Percentiles rank a stretch among this genome's conserved stretches.
phyloP scores from a whole-genome alignment of 768 basidiomycete genomes.

The Termitomyces sp. region DNA sequence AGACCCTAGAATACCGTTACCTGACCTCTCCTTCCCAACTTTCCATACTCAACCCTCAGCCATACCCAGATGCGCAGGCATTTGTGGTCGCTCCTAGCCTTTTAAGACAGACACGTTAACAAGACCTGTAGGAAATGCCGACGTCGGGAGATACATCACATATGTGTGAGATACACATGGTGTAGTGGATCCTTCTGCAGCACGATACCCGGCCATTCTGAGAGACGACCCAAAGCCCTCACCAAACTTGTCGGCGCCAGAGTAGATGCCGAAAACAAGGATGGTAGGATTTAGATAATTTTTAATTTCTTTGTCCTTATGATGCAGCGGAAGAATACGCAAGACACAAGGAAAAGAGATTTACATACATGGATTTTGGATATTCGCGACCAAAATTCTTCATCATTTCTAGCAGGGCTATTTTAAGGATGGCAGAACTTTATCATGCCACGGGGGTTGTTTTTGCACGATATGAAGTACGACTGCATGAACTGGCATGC shows the following conservation, averaged over 20 bases:
- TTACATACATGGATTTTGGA: slow-evolving; percentile 52
- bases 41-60: slow-evolving; percentile 65
- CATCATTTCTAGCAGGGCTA: slow-evolving; percentile 67
- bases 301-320: slow-evolving; percentile 78
- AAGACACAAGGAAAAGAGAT: not conserved
- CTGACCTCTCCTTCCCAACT: slow-evolving; percentile 51
- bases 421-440: slow-evolving; percentile 80
- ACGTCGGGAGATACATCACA: slow-evolving; percentile 61
- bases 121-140: slow-evolving; percentile 56
- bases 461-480: slow-evolving; percentile 33
- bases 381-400: slow-evolving; percentile 59
- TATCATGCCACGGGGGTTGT: slow-evolving; percentile 74
- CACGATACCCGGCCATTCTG: slow-evolving; percentile 92
- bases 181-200: slow-evolving; percentile 80
- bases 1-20: not conserved
- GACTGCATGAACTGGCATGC: too few species aligned
- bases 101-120: slow-evolving; percentile 45
- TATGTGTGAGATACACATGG: slow-evolving; percentile 22
- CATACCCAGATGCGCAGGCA: slow-evolving; percentile 48
- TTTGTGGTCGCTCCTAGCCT: slow-evolving; percentile 41
- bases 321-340: slow-evolving; percentile 25
- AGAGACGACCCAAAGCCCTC: slow-evolving; percentile 93
- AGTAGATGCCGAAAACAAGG: slow-evolving; percentile 92
- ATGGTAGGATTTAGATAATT: slow-evolving; percentile 85
- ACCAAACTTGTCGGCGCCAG: slow-evolving; percentile 77